Evolutionary conservation across 2,329 filamentous ascomycete genomes (phyloP).

Genomic region (Chrysosporium keratinophilum): DNA sequence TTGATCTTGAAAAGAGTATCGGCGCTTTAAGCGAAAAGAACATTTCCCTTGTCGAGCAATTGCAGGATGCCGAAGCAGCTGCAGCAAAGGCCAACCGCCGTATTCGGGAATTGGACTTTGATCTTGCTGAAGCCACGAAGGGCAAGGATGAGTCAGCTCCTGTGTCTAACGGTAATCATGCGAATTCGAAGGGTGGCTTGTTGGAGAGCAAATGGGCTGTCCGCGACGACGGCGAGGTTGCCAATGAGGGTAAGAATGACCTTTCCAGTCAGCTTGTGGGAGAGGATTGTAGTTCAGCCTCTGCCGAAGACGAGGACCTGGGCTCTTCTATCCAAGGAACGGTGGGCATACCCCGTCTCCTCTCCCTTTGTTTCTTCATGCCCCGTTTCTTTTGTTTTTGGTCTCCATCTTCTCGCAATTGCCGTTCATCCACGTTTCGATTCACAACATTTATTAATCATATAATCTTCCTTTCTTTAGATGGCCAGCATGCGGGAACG

Average conservation of each 20-base stretch:
- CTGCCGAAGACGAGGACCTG: slow-evolving; percentile 39
- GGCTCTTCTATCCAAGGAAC: slow-evolving; percentile 40
- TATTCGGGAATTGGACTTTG: slow-evolving; percentile 19
- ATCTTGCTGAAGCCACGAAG: slow-evolving; percentile 15
- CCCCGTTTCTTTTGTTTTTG: slow-evolving; percentile 8
- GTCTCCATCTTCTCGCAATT: slow-evolving; percentile 16
- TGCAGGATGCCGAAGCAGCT: slow-evolving; percentile 16
- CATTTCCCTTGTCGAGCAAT: slow-evolving; percentile 16
- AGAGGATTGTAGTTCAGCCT: slow-evolving; percentile 28
- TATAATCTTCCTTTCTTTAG: slow-evolving; percentile 22
- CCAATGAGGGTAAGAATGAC: slow-evolving; percentile 23
- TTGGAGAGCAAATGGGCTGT: slow-evolving; percentile 36
- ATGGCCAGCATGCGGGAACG: slow-evolving; percentile 41
- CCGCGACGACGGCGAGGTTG: slow-evolving; percentile 13
- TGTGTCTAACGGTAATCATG: slow-evolving; percentile 16
- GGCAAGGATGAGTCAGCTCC: slow-evolving; percentile 2
- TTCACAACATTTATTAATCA: slow-evolving; percentile 19
- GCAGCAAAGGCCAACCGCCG: slow-evolving; percentile 22
- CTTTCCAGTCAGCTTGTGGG: slow-evolving; percentile 17
- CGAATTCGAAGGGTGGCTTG: slow-evolving; percentile 23
- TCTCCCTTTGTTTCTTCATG: slow-evolving; percentile 19
- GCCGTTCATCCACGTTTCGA: slow-evolving; percentile 15
- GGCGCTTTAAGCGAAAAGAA: slow-evolving; percentile 19
- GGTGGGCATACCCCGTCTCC: slow-evolving; percentile 37
- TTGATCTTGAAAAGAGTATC: slow-evolving; percentile 27